phyloP scores from a whole-genome alignment of 2,329 filamentous ascomycete species.

The Xylariaceae sp. region DNA sequence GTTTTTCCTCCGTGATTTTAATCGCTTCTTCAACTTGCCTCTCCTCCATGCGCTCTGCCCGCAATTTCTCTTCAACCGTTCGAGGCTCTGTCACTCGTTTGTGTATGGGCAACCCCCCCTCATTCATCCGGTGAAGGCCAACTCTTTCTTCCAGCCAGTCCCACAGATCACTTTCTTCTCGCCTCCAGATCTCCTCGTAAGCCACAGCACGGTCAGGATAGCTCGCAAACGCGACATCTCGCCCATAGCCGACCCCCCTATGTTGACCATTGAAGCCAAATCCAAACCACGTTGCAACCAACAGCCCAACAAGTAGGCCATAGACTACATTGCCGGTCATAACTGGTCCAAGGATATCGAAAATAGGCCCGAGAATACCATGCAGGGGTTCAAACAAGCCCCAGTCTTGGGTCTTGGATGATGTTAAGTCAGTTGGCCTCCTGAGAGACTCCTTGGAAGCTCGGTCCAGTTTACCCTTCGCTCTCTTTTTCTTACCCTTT shows the following conservation, averaged over 20 bases:
- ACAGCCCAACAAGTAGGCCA: slow-evolving; percentile 72
- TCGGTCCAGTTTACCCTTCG: slow-evolving; percentile 56
- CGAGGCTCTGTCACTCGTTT: slow-evolving; percentile 59
- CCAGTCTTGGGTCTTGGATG: slow-evolving; percentile 63
- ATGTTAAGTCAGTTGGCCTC: slow-evolving; percentile 48
- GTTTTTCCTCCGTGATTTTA: slow-evolving; percentile 81
- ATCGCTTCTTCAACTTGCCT: slow-evolving; percentile 82
- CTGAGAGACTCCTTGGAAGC: slow-evolving; percentile 49
- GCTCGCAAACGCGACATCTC: slow-evolving; percentile 48
- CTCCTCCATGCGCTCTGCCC: slow-evolving; percentile 69
- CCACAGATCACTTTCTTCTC: slow-evolving; percentile 89
- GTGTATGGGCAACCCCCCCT: slow-evolving; percentile 46
- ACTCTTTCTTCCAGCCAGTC: slow-evolving; percentile 90
- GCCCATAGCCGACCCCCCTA: slow-evolving; percentile 45
- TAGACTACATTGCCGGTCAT: slow-evolving; percentile 80
- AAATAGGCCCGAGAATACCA: slow-evolving; percentile 69
- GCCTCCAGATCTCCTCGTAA: slow-evolving; percentile 92
- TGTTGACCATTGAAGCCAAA: slow-evolving; percentile 56
- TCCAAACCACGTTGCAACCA: slow-evolving; percentile 78
- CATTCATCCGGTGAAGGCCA: slow-evolving; percentile 67
- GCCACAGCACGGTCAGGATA: slow-evolving; percentile 74
- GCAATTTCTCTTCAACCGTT: slow-evolving; percentile 64
- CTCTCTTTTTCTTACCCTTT: slow-evolving; percentile 68
- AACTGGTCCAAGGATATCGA: slow-evolving; percentile 72
- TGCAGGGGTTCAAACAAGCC: slow-evolving; percentile 82